Conservation (phyloP, 179 eudicot species). For the Spergularia azorica region DNA sequence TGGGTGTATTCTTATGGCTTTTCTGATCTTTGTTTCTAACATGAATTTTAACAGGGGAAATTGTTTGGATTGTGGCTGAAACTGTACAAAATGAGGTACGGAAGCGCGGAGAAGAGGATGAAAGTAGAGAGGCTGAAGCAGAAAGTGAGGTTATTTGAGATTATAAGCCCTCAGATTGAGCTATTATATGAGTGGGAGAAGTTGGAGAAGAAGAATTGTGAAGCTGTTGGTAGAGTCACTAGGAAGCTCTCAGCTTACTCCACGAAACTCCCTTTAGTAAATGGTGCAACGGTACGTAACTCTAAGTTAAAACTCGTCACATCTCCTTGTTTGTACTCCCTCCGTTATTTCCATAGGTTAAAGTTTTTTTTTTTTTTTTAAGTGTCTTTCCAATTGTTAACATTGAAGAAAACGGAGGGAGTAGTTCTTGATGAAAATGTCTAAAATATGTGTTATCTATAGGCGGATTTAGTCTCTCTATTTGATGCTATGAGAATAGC, state of each 20-base stretch:
- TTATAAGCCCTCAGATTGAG: conserved; percentile 50
- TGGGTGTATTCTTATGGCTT: too few species aligned
- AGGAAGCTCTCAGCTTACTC: conserved; percentile 73
- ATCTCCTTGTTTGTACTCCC: not conserved
- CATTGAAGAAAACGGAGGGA: too few species aligned
- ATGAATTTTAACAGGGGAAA: conserved; percentile 45
- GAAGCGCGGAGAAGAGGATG: conserved; percentile 49
- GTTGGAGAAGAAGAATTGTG: conserved; percentile 56
- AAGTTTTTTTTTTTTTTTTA: not conserved
- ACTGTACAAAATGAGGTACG: conserved; percentile 49
- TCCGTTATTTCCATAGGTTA: not conserved
- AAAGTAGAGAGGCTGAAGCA: conserved; percentile 52
- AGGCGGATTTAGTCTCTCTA: conserved; percentile 50
- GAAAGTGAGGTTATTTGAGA: conserved; percentile 47
- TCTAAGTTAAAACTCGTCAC: not conserved
- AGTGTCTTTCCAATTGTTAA: too few species aligned
- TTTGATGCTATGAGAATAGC: conserved; percentile 54
- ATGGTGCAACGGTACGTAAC: conserved; percentile 58
- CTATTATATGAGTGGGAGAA: conserved; percentile 63
- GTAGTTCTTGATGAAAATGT: not conserved
- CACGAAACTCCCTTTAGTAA: conserved; percentile 60
- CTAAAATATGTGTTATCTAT: not conserved
- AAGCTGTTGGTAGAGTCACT: conserved; percentile 63
- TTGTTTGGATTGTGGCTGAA: conserved; percentile 62
- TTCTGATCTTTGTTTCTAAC: too few species aligned